Conservation (phyloP, 2,329 filamentous ascomycete genomes). For the Ilyonectria destructans region DNA sequence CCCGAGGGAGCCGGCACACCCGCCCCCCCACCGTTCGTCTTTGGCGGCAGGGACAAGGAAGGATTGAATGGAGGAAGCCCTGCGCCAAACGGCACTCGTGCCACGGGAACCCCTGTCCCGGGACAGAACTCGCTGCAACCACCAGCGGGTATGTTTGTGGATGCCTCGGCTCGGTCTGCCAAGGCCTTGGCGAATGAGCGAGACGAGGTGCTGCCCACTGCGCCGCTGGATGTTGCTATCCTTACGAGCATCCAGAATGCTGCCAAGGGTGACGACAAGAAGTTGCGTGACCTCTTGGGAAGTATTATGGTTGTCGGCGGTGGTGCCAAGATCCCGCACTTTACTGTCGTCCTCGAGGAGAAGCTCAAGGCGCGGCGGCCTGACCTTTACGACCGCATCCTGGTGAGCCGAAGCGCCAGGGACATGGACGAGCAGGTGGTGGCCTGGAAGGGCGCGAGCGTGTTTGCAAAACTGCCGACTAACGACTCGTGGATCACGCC, state of each 20-base stretch:
- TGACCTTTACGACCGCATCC: conserved; percentile 73
- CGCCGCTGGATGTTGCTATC: conserved; percentile 90
- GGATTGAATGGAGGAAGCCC: conserved; percentile 66
- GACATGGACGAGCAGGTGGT: conserved; percentile 99
- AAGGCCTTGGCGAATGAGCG: conserved; percentile 77
- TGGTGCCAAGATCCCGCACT: conserved; percentile 84
- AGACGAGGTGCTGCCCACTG: conserved; percentile 86
- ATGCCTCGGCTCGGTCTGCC: conserved; percentile 66
- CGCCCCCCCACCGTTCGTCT: conserved; percentile 70
- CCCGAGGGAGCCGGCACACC: conserved; percentile 85
- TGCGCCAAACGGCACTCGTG: conserved; percentile 67
- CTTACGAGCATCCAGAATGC: conserved; percentile 91
- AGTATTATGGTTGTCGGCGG: conserved; percentile 94
- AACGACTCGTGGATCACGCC: conserved; percentile 97
- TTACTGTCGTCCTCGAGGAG: conserved; percentile 88
- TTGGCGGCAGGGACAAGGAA: conserved; percentile 63
- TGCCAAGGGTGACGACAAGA: conserved; percentile 91
- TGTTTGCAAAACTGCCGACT: conserved; percentile 92
- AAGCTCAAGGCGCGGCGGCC: conserved; percentile 78
- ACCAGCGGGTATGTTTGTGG: conserved; percentile 65
- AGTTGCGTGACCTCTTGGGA: conserved; percentile 89
- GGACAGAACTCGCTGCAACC: conserved; percentile 55
- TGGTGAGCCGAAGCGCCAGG: conserved; percentile 81
- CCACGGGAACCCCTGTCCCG: conserved; percentile 63
- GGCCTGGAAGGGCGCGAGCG: conserved; percentile 96